phyloP scores from a whole-genome alignment of 148 eudicot species.

The Selenicereus undatus region DNA sequence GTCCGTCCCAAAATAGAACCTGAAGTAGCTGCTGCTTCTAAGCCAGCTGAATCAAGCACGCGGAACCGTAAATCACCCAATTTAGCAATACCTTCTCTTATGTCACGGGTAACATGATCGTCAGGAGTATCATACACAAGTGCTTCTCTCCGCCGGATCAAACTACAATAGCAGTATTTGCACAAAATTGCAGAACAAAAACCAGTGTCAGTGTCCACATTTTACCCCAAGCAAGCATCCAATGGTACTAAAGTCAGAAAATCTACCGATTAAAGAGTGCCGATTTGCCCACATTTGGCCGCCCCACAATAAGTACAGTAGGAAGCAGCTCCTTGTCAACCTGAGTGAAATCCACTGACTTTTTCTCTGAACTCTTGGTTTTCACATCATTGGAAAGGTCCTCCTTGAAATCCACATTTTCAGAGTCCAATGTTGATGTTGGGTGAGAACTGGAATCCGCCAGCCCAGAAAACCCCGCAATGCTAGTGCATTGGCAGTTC shows the following conservation, averaged over 20 bases:
- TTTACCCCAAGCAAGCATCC: neutral
- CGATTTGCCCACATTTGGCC: slow-evolving; percentile 97
- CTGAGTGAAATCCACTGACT: slow-evolving; percentile 64
- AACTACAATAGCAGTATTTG: slow-evolving; percentile 35
- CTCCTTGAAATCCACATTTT: slow-evolving; percentile 2
- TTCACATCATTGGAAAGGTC: slow-evolving; percentile 22
- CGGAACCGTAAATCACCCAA: slow-evolving; percentile 78
- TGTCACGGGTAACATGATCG: slow-evolving; percentile 96
- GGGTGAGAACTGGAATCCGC: slow-evolving; percentile 5
- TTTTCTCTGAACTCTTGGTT: slow-evolving; percentile 16
- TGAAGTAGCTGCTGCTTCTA: slow-evolving; percentile 93
- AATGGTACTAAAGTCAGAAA: slow-evolving; percentile 2
- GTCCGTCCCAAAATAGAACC: slow-evolving; percentile 92
- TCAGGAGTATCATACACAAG: slow-evolving; percentile 93
- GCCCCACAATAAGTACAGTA: slow-evolving; percentile 69
- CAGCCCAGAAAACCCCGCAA: slow-evolving; percentile 16
- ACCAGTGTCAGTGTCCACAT: neutral
- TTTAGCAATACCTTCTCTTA: slow-evolving; percentile 91
- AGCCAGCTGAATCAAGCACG: slow-evolving; percentile 96
- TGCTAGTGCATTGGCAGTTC: slow-evolving; percentile 11
- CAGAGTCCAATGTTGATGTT: neutral
- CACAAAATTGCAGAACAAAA: neutral
- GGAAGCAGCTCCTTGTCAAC: slow-evolving; percentile 77
- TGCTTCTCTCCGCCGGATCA: slow-evolving; percentile 94
- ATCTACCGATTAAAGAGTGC: slow-evolving; percentile 89